A percentile compares a stretch with the other conserved stretches of the same genome.
Evolutionary conservation across 1,139 yeast genomes (phyloP).

Genomic region (Taphrina deformans): DNA sequence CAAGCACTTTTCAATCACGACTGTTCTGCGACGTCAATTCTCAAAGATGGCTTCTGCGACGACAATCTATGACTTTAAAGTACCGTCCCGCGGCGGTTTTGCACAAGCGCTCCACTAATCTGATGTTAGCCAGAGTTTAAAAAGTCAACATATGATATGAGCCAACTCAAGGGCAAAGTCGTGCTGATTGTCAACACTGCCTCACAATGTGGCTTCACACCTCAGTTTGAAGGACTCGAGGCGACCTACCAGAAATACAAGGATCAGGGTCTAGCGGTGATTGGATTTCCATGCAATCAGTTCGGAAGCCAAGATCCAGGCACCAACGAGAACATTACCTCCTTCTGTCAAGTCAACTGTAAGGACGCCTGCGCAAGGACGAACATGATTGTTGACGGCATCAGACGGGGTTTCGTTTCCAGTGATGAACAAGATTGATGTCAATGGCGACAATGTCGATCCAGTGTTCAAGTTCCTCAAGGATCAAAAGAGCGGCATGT

Average conservation of each 20-base stretch:
- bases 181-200: slow-evolving; percentile 89
- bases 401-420: slow-evolving; percentile 56
- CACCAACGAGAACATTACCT: slow-evolving; percentile 61
- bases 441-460: slow-evolving; percentile 78
- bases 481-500: slow-evolving; percentile 48
- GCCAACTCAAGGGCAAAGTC: slow-evolving; percentile 78
- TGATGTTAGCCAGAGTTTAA: slow-evolving; percentile 40
- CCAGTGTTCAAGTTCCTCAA: slow-evolving; percentile 81
- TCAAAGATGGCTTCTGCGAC: slow-evolving; percentile 33
- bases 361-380: neutral
- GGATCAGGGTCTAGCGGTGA: slow-evolving; percentile 69
- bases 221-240: slow-evolving; percentile 81
- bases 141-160: slow-evolving; percentile 66
- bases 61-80: slow-evolving; percentile 47
- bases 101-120: neutral
- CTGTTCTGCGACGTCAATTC: neutral
- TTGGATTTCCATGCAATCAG: slow-evolving; percentile 94
- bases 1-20: neutral
- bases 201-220: slow-evolving; percentile 56
- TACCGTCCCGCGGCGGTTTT: neutral
- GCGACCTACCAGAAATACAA: slow-evolving; percentile 74
- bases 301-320: slow-evolving; percentile 88
- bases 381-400: neutral
- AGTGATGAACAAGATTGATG: slow-evolving; percentile 79
- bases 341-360: slow-evolving; percentile 62